Conservation (phyloP, 2,329 filamentous ascomycete genomes). For the Verticillium isaacii region DNA sequence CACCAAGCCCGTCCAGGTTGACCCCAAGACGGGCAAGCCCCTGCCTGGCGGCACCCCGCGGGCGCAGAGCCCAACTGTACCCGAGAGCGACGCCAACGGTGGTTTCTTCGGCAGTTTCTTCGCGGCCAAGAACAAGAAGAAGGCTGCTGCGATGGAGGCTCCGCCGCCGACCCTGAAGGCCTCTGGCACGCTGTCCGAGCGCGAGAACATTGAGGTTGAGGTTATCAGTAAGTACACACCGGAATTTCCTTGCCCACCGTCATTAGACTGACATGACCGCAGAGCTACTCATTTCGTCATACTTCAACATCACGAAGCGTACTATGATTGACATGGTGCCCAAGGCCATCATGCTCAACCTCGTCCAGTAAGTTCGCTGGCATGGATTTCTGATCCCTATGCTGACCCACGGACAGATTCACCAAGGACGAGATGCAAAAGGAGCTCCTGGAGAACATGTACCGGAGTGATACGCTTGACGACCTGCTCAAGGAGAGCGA, state of each 20-base stretch:
- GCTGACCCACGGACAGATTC: conserved; percentile 4
- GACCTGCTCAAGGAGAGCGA: conserved; percentile 97
- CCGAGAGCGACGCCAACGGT: conserved; percentile 50
- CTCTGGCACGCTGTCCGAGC: conserved; percentile 87
- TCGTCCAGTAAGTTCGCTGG: conserved; percentile 76
- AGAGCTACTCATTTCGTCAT: conserved; percentile 94
- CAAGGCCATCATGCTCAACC: conserved; percentile 96
- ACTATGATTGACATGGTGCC: conserved; percentile 99
- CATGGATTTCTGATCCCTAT: background rate
- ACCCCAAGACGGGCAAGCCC: conserved; percentile 97
- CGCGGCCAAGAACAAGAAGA: conserved; percentile 99
- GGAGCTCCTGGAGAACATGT: conserved; percentile 96
- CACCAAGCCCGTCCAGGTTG: conserved; percentile 84
- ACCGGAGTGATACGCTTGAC: conserved; percentile 83
- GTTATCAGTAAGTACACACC: conserved; percentile 72
- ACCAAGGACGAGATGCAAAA: conserved; percentile 99
- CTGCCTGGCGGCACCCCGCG: conserved; percentile 67
- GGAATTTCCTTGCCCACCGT: background rate
- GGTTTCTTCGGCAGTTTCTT: conserved; percentile 99
- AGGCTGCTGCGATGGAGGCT: conserved; percentile 98
- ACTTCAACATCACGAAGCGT: conserved; percentile 96
- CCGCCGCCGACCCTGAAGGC: conserved; percentile 92
- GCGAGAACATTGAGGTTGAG: conserved; percentile 93
- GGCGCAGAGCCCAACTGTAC: conserved; percentile 68
- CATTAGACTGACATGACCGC: conserved; percentile 4